Conservation (phyloP, 1,139 yeast genomes). For the Scheffersomyces lignicola region DNA sequence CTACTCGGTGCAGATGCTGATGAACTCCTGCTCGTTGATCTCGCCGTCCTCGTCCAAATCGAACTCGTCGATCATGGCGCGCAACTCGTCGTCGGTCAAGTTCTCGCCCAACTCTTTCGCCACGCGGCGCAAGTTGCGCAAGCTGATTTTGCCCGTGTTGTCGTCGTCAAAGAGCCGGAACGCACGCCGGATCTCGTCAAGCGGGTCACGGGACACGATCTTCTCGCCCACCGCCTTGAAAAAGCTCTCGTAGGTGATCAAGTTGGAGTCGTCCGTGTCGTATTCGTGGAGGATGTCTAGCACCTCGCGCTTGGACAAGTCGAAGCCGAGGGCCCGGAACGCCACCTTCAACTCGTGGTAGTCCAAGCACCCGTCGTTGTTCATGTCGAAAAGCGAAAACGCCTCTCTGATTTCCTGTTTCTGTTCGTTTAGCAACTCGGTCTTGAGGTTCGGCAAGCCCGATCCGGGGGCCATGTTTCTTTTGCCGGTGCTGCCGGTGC, state of each 20-base stretch:
- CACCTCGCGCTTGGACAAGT: conserved; percentile 75
- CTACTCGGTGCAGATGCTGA: conserved; percentile 76
- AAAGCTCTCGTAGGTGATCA: conserved; percentile 81
- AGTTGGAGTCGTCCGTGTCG: conserved; percentile 72
- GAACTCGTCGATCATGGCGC: conserved; percentile 97
- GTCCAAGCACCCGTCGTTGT: conserved; percentile 85
- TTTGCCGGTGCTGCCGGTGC: conserved; percentile 1
- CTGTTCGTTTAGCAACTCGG: conserved; percentile 83
- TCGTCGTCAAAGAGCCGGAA: conserved; percentile 90
- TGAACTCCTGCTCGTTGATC: conserved; percentile 90
- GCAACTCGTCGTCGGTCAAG: conserved; percentile 85
- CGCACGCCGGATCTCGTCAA: conserved; percentile 90
- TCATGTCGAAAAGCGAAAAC: conserved; percentile 88
- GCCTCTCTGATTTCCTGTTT: conserved; percentile 93
- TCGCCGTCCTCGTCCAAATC: conserved; percentile 97
- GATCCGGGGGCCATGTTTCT: conserved; percentile 1
- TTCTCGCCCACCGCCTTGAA: conserved; percentile 74
- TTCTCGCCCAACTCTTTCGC: conserved; percentile 94
- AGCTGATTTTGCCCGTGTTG: conserved; percentile 78
- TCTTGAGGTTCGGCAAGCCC: conserved; percentile 38
- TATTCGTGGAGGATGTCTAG: conserved; percentile 78
- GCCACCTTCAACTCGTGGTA: conserved; percentile 94
- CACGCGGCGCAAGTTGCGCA: conserved; percentile 81
- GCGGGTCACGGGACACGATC: conserved; percentile 83
- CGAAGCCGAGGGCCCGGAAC: conserved; percentile 91